A percentile compares a stretch with the other conserved stretches of the same genome.
These are phyloP conservation scores for Arachnomyces sp. DNA, from an alignment of 2,329 filamentous ascomycete genomes.

Conservation along the genomic window DNA sequence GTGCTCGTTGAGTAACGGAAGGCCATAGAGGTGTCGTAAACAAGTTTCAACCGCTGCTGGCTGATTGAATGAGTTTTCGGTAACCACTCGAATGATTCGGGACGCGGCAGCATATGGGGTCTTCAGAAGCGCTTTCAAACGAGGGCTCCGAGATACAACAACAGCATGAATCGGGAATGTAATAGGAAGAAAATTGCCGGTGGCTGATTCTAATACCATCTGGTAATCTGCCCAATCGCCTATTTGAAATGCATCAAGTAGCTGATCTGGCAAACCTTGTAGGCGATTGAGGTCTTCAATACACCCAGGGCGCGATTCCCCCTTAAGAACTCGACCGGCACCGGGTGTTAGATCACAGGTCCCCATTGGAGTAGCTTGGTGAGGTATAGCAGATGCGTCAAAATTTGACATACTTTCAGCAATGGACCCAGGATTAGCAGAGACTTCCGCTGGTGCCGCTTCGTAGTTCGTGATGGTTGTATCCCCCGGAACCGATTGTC, in stretches of 20 bases:
- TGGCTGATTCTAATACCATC: slow-evolving; percentile 16
- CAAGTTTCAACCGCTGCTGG: slow-evolving; percentile 19
- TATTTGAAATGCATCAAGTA: slow-evolving; percentile 12
- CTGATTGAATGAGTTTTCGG: slow-evolving; percentile 17
- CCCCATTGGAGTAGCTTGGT: too few relatives aligned
- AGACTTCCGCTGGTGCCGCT: too few relatives aligned
- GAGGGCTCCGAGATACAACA: slow-evolving; percentile 19
- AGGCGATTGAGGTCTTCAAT: slow-evolving; percentile 1
- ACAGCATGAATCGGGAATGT: slow-evolving; percentile 16
- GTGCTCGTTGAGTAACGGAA: slow-evolving; percentile 12
- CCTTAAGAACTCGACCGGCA: too few relatives aligned
- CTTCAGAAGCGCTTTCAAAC: slow-evolving; percentile 15
- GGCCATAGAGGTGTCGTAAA: slow-evolving; percentile 22
- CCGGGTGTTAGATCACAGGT: too few relatives aligned
- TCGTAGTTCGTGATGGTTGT: too few relatives aligned
- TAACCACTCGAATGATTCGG: slow-evolving; percentile 11
- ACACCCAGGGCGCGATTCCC: neutral
- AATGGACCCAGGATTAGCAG: too few relatives aligned
- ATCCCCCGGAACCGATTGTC: too few relatives aligned
- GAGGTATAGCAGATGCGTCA: too few relatives aligned
- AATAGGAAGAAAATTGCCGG: slow-evolving; percentile 13
- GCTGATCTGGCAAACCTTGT: slow-evolving; percentile 2
- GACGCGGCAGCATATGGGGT: neutral
- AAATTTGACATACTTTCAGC: too few relatives aligned
- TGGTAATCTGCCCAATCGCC: slow-evolving; percentile 15